Base-by-base conservation (phyloP, 257 asterid species). In the Gentiana straminea region DNA sequence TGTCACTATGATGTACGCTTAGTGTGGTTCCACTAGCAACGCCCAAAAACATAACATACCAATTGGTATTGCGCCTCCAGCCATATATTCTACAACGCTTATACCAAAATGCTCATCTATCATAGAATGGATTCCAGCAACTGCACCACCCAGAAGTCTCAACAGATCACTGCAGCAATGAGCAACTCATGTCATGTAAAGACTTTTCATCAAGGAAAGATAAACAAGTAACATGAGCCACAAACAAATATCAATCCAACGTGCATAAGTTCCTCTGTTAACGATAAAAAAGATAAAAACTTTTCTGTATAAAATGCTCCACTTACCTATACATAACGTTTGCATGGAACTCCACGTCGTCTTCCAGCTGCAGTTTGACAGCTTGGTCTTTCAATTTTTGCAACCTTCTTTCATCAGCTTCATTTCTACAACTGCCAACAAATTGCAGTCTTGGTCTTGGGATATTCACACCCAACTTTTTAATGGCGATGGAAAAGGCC, bases 391-490 rank as follows among this genome's bases (percentile, higher is more conserved):
- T 80, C 71, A 92, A 71, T 75, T 73, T 66, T 70, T 86, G 94
- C 81, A 88, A 72, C 76, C 97, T 83, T 69, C 77, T 80, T 64
- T 85, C 94, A 61, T 92, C 99, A 34, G 95, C 94, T 76, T 80
- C 94, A 71, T 92, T 92, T 73, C 99, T 74, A 75, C 99, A 92
- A 70, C 99, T 83, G 58, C 97, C 97, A 57, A 92, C 95, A 70
- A 92, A 76, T 69, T 80, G 94, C 61, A 92, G 87, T 69, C 71
- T 85, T 6, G 97, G 94, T 60, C 81, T 80, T 33, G 86, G 86
- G 35, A 75, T 55, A 68, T 77, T 68, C 52, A 74, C 62, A 59
- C 80, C 85, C 69, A 83, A 64, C 59, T 49, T 71, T 48, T 78
- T 74, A 13, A 85, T 15, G 64, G 88, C 89, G 69, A 73, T 55